Base-by-base conservation (phyloP, 805 yeast genomes). In the Jamesozyma piceae region DNA sequence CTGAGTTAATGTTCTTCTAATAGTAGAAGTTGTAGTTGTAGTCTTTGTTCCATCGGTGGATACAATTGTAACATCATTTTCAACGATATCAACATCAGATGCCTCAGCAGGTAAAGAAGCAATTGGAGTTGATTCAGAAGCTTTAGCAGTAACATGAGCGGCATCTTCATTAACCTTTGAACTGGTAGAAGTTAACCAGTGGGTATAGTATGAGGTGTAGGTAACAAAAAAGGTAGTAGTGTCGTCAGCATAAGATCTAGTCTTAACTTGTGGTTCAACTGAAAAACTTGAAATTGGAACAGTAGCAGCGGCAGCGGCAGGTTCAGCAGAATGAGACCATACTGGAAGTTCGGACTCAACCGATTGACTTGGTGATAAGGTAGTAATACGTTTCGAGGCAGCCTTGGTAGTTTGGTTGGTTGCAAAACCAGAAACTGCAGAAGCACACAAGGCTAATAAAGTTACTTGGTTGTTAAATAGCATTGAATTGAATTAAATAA, bases 191-290 rank as follows among this genome's bases (percentile, higher is more conserved):
- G 56, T 45, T 31, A 42, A 44, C 56, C 55, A 53, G 29, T 38
- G 26, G 21, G 59, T 57, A n/a, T 43, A 26, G 38, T 39, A 57
- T 13, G 45, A 27, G 24, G 60, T 55, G 20, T 46, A 47, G 6
- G 62, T 57, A 33, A 54, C 44, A 34, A 43, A 52, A 30, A 50
- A 48, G 26, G 61, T 58, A 27, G 60, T 52, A 8, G 56, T 51
- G 13, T 45, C 52, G 33, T 57, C 59, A 28, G 44, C 42, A 37
- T 54, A 55, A 20, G 54, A 49, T 14, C 37, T 33, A 11, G 50
- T 48, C 21, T 47, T 49, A 1, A 46, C 44, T 21, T 42, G 34
- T 21, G 57, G 44, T 18, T 35, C 43, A 9, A 55, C 52, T 6
- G 56, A 43, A 35, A 49, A 47, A 28, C 47, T 44, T 39, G 58